These are phyloP conservation scores for Ogataea allantospora DNA, from an alignment of 805 yeast genomes.

Conservation along the genomic window DNA sequence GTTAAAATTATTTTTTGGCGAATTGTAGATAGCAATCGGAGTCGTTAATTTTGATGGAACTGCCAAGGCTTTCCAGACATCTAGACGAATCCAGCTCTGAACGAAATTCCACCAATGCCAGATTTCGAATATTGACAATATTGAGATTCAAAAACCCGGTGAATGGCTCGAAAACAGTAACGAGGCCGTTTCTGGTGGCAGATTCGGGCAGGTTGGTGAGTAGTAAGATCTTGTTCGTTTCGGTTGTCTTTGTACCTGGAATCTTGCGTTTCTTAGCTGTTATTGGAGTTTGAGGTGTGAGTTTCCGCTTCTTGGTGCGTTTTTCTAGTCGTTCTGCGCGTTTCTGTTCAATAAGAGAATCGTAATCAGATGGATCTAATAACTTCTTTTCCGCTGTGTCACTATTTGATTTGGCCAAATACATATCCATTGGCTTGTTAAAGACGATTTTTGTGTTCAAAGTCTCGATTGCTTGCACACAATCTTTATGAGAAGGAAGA, in stretches of 20 bases:
- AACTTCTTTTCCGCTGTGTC: conserved; percentile 33
- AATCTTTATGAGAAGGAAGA: conserved; percentile 41
- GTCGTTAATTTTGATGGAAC: conserved; percentile 17
- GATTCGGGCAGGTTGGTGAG: conserved; percentile 60
- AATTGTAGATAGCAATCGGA: conserved; percentile 28
- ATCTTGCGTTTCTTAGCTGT: conserved; percentile 15
- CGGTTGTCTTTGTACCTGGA: conserved; percentile 27
- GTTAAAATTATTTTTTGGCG: conserved; percentile 27
- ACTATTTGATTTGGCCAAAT: conserved; percentile 43
- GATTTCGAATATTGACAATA: conserved; percentile 59
- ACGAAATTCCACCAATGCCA: conserved; percentile 82
- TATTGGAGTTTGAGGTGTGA: conserved; percentile 18
- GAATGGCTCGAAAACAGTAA: conserved; percentile 43
- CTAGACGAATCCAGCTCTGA: conserved; percentile 46
- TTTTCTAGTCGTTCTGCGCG: conserved; percentile 23
- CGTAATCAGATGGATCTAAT: conserved; percentile 14
- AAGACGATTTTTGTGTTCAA: conserved; percentile 42
- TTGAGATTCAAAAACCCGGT: conserved; percentile 69
- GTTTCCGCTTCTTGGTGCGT: conserved; percentile 22
- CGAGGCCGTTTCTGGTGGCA: conserved; percentile 40
- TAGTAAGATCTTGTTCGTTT: conserved; percentile 70
- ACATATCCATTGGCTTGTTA: conserved; percentile 48
- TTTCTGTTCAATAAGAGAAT: conserved; percentile 22
- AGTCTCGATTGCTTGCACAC: conserved; percentile 45
- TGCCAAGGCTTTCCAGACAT: conserved; percentile 26